Conservation (phyloP, 331 rosid species). For the Malus hybrid region DNA sequence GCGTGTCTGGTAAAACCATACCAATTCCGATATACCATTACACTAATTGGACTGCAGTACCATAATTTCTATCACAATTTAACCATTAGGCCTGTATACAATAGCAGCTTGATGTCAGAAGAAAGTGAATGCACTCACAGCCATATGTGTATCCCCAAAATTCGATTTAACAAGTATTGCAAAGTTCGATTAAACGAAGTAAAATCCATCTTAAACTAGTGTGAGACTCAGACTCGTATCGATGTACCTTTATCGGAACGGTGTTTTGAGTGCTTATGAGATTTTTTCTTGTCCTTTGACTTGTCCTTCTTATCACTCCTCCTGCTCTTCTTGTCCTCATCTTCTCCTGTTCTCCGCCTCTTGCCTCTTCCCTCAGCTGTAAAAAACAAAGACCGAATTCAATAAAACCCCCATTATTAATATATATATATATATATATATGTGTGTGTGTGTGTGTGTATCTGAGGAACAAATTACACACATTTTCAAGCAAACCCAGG, state of each 20-base stretch:
- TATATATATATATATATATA: too few species aligned
- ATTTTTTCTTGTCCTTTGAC: constrained; percentile 45
- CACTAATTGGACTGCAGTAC: background rate
- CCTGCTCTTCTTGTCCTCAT: constrained; percentile 46
- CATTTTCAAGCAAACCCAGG: background rate
- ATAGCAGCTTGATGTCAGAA: background rate
- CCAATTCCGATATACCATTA: background rate
- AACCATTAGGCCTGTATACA: background rate
- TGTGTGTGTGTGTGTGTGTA: too few species aligned
- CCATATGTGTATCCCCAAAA: background rate
- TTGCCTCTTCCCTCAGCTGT: constrained; percentile 63
- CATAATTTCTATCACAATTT: background rate
- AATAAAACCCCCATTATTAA: background rate
- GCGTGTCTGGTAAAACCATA: background rate
- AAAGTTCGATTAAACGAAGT: background rate
- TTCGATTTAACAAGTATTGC: background rate
- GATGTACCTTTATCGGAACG: constrained; percentile 32
- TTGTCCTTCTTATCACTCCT: constrained; percentile 38
- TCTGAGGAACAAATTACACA: background rate
- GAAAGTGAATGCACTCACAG: background rate
- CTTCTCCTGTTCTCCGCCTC: constrained; percentile 59
- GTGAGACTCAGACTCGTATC: background rate
- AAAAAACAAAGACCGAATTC: background rate
- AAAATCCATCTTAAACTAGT: background rate
- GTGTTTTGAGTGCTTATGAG: constrained; percentile 38